Evolutionary conservation across 2,329 filamentous ascomycete genomes (phyloP).

Genomic region (Fusarium sacchari): DNA sequence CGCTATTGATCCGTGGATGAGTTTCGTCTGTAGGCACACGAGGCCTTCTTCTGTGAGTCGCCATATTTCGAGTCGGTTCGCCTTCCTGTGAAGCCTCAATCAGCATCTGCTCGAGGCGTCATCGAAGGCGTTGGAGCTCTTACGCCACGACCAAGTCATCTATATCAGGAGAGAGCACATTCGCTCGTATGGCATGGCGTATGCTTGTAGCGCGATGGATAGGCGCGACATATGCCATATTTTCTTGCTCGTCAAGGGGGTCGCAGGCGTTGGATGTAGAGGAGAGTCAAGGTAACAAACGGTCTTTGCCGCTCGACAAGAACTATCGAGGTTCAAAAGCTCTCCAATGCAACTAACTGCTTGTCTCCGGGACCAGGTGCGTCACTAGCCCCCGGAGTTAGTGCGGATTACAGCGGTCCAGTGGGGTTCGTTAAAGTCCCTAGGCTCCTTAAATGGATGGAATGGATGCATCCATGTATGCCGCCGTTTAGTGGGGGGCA

Average conservation of each 20-base stretch:
- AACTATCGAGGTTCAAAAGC: constrained; percentile 40
- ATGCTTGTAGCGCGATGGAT: constrained; percentile 94
- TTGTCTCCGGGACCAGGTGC: constrained; percentile 29
- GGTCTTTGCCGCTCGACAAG: constrained; percentile 34
- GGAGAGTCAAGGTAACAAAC: neutral
- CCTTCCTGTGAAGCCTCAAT: constrained; percentile 66
- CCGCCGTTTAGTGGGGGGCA: constrained; percentile 18
- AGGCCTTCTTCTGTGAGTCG: constrained; percentile 72
- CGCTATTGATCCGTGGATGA: constrained; percentile 85
- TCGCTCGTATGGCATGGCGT: constrained; percentile 84
- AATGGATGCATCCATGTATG: too few relatives aligned
- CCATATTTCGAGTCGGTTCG: constrained; percentile 89
- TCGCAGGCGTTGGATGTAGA: neutral
- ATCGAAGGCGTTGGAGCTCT: constrained; percentile 48
- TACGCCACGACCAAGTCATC: constrained; percentile 91
- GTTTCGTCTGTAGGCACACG: constrained; percentile 71
- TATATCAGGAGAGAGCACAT: constrained; percentile 76
- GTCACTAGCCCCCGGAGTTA: constrained; percentile 44
- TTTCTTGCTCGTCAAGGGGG: constrained; percentile 17
- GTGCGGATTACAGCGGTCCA: constrained; percentile 32
- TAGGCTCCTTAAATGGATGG: neutral
- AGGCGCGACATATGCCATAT: constrained; percentile 93
- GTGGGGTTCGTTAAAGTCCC: constrained; percentile 32
- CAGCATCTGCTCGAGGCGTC: constrained; percentile 42
- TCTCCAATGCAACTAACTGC: constrained; percentile 33